Conservation (phyloP, 192 early-diverging fungal genomes). For the Coemansia sp. region DNA sequence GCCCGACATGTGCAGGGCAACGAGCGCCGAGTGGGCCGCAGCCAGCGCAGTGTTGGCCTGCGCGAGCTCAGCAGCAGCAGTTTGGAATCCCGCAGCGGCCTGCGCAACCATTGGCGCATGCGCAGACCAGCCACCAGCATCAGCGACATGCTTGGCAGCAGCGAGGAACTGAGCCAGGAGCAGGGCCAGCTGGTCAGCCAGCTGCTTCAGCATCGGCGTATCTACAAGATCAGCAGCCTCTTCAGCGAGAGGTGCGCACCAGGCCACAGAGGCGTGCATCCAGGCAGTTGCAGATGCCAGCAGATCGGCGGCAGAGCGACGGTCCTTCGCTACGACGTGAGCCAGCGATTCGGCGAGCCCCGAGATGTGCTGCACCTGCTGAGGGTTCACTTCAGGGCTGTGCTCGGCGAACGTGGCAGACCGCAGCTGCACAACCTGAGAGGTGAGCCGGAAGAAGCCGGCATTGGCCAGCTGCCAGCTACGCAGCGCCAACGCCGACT, state of each 20-base stretch:
- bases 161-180: slow-evolving; percentile 28
- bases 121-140: slow-evolving; percentile 32
- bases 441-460: slow-evolving; percentile 34
- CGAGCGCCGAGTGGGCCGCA: not conserved
- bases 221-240: not conserved
- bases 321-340: slow-evolving; percentile 25
- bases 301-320: slow-evolving; percentile 24
- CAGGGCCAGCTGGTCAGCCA: slow-evolving; percentile 13
- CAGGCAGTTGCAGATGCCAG: slow-evolving; percentile 22
- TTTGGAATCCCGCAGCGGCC: slow-evolving; percentile 1
- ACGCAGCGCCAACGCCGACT: slow-evolving; percentile 1
- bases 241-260: not conserved
- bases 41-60: slow-evolving; percentile 15
- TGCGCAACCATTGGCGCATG: not conserved
- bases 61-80: not conserved
- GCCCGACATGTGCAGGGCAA: slow-evolving; percentile 18
- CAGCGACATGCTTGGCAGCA: slow-evolving; percentile 10
- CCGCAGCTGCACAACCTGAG: slow-evolving; percentile 42
- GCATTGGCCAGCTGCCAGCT: slow-evolving; percentile 34
- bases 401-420: slow-evolving; percentile 32
- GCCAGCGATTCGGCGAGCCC: slow-evolving; percentile 33
- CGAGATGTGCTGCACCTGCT: slow-evolving; percentile 34
- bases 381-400: slow-evolving; percentile 31
- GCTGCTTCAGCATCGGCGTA: slow-evolving; percentile 10
- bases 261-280: slow-evolving; percentile 27